Base-by-base conservation (phyloP, 169 alveolate genomes). In the Hepatocystis sp. region DNA sequence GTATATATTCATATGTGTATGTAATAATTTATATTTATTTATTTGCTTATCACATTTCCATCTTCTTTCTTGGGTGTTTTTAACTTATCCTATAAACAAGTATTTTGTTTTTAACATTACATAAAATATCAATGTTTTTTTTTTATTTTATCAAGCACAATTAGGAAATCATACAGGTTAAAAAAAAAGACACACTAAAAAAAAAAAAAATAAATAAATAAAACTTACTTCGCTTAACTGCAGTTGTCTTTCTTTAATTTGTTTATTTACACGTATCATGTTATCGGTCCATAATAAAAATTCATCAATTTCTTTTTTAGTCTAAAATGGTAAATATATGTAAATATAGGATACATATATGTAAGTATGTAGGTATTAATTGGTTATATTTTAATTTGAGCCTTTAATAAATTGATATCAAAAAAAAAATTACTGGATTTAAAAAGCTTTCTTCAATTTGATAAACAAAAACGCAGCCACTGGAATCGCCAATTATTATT, bases 391-490 rank as follows among this genome's bases (percentile, higher is more conserved):
- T n/a, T n/a, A n/a, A n/a, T n/a, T n/a, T n/a, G n/a, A n/a, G n/a
- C n/a, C n/a, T n/a, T n/a, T n/a, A n/a, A n/a, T n/a, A n/a, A n/a
- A n/a, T n/a, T n/a, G n/a, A 39, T n/a, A 52, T 7, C 17, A 10
- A 56, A 25, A 5, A 56, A 27, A 5, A 13, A 71, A 21, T 71
- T 71, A 71, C 86, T 64, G 86, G 58, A 25, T 56, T 71, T 23
- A 71, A 36, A 7, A 71, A 49, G 10, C 44, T 71, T 25, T 71
- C 78, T 28, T 71, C 86, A 15, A 71, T 71, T 42, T 71, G 66
- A 28, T 71, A 71, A 71, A 71, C 86, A 58, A 56, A 71, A 25
- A 71, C 86, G 21, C 86, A 71, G 10, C 86, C 86, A 36, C 76
- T 71, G 2, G 86, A 71, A 52, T 71, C 86, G 17, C 86, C 86